Base-by-base conservation (phyloP, 1,284 basidiomycete genomes). In the Coniferiporia sulphurascens region DNA sequence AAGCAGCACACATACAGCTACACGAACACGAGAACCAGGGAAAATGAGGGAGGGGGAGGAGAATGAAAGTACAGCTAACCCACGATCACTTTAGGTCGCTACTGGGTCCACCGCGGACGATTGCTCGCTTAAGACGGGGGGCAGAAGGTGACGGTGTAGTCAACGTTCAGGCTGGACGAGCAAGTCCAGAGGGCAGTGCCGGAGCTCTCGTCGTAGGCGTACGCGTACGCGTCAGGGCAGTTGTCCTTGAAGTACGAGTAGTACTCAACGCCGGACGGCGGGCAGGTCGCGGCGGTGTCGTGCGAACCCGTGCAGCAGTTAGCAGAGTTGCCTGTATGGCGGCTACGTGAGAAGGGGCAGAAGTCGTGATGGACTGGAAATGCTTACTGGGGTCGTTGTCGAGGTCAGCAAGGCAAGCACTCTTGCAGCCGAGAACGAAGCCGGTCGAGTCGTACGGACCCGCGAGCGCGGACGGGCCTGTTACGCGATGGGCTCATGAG, bases 101-200 rank as follows among this genome's bases (percentile, higher is more conserved):
- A 27, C 27, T 27, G 27, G 27, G 32, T 34, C 32, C 32, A 3
- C 12, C 27, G 46, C 9, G 27, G 9, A 48, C 46, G 10, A 12
- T 19, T 32, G 46, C 4, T 5, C 12, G 17, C 17, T 12, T 32
- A 12, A 19, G 46, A 32, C 17, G 12, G 17, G 27, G 81, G 81
- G 66, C 81, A 84, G 73, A 83, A 83, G 7, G 81, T 83, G 45
- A 83, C 55, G 19, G 80, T 83, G 65, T 83, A 84, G 62, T 81
- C 76, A 1, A 81, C 77, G 6, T 69, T 72, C 46, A 68, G 66
- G 27, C 62, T 56, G n/a, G 76, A 71, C 50, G 71, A 60, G 68
- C 83, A 84, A 1, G 75, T 81, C 71, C 72, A 82, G 41, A 85
- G 72, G 7, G 81, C 82, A 10, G 78, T 81, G 2, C 75, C 77